Evolutionary conservation across 2,329 filamentous ascomycete genomes (phyloP).

Genomic region (Ciborinia camelliae): DNA sequence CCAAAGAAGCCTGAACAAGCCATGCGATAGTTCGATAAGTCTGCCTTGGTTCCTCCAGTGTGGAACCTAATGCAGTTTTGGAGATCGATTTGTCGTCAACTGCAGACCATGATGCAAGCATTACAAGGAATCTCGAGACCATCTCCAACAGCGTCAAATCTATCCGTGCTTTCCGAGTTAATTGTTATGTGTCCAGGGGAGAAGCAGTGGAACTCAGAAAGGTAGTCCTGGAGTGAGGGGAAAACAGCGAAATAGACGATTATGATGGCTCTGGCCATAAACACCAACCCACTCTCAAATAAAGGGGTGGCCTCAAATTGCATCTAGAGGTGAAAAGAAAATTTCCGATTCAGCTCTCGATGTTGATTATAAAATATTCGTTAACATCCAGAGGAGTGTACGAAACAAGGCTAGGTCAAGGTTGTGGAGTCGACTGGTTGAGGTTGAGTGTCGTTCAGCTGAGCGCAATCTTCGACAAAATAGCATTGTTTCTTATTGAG

Average conservation of each 20-base stretch:
- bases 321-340: not conserved
- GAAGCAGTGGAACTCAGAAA: not conserved
- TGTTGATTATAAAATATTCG: no score
- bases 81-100: not conserved
- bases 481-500: not conserved
- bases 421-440: not conserved
- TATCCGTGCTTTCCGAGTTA: no score
- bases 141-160: rapidly evolving
- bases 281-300: no score
- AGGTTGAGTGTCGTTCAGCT: not conserved
- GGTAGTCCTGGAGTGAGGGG: no score
- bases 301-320: not conserved
- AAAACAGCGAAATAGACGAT: not conserved
- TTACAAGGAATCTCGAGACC: not conserved
- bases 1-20: not conserved
- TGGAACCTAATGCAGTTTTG: no score
- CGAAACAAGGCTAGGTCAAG: not conserved
- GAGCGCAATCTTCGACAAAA: not conserved
- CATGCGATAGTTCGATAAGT: no score
- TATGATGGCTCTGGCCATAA: not conserved
- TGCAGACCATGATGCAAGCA: not conserved
- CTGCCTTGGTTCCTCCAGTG: not conserved
- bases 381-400: not conserved
- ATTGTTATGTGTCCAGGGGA: not conserved
- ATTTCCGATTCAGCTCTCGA: not conserved